Evolutionary conservation across 2,329 filamentous ascomycete genomes (phyloP).

Genomic region (Fusarium albidum): DNA sequence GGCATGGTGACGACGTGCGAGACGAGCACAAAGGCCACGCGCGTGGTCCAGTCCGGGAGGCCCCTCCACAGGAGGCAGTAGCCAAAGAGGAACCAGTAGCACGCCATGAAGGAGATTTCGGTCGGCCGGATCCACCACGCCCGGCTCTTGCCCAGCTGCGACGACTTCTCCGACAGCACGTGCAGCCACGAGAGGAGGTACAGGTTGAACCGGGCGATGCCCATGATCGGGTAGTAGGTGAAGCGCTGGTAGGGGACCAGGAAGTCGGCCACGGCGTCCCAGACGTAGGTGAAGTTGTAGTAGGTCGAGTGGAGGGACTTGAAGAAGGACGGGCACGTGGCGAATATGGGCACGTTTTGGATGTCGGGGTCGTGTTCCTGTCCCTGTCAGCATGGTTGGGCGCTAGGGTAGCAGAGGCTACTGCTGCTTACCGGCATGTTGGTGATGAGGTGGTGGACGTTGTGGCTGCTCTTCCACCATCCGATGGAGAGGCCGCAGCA

Average conservation of each 20-base stretch:
- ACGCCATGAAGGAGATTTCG: slow-evolving; percentile 68
- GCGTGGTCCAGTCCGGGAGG: slow-evolving; percentile 65
- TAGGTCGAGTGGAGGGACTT: slow-evolving; percentile 69
- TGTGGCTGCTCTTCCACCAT: slow-evolving; percentile 76
- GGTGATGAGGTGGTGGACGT: slow-evolving; percentile 72
- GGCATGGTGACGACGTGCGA: slow-evolving; percentile 73
- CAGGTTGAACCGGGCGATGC: slow-evolving; percentile 75
- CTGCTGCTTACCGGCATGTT: slow-evolving; percentile 62
- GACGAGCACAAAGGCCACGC: slow-evolving; percentile 69
- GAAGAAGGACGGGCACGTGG: slow-evolving; percentile 72
- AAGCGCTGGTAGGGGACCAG: slow-evolving; percentile 69
- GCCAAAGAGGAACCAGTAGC: slow-evolving; percentile 75
- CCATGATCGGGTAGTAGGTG: slow-evolving; percentile 74
- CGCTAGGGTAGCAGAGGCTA: not conserved
- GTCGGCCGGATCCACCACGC: slow-evolving; percentile 74
- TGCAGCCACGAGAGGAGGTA: slow-evolving; percentile 74
- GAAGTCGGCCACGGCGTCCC: slow-evolving; percentile 67
- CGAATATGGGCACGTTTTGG: slow-evolving; percentile 75
- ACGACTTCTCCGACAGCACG: slow-evolving; percentile 63
- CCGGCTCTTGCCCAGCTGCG: slow-evolving; percentile 61
- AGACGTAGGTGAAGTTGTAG: slow-evolving; percentile 71
- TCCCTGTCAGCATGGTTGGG: not conserved
- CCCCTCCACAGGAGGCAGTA: slow-evolving; percentile 69
- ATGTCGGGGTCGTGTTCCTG: slow-evolving; percentile 66
- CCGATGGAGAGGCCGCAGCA: slow-evolving; percentile 72